Base-by-base conservation (phyloP, 768 basidiomycete species). In the Wakefieldia striispora region DNA sequence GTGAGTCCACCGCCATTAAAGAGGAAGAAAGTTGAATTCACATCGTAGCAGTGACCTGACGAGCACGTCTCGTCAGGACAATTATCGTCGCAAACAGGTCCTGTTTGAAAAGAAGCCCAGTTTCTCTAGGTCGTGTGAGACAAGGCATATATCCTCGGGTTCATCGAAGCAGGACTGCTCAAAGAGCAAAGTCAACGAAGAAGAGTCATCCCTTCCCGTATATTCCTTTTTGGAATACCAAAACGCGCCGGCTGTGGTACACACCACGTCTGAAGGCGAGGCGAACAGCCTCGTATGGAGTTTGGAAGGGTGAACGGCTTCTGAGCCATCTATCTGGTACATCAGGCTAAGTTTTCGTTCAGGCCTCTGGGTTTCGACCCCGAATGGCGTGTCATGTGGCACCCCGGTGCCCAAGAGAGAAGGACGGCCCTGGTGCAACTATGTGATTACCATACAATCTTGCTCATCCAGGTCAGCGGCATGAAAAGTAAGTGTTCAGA, bases 341-440 rank as follows among this genome's bases (percentile, higher is more conserved):
- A 42, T 10, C 14, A 12, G 3, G 29, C 43, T 49, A 36, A 54
- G 11, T 14, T 47, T n/a, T 29, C 36, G 8, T 27, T 20, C 37
- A 78, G 77, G 2, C 72, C 79, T 9, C 38, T 80, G 10, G 79
- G 79, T 7, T 76, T 80, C 24, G 79, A 80, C 60, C 65, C 79
- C 36, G 78, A 80, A 56, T 80, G 78, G 78, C 62, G 67, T 14
- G 68, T 75, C 17, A 56, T 59, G 39, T 70, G 64, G 45, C 54
- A 62, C 16, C 61, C 60, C 4, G 60, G 66, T 27, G 61, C 65
- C 7, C 51, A 60, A 29, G 70, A 71, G 46, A 63, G 70, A 42
- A 64, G 67, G 27, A 72, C 74, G 2, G 75, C 78, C 0, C 61
- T 78, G 3, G 71, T 80, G 1, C 79, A 81, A 55, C 43, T 81